Base-by-base conservation (phyloP, 2,329 filamentous ascomycete species). In the Tolypocladium capitatum region DNA sequence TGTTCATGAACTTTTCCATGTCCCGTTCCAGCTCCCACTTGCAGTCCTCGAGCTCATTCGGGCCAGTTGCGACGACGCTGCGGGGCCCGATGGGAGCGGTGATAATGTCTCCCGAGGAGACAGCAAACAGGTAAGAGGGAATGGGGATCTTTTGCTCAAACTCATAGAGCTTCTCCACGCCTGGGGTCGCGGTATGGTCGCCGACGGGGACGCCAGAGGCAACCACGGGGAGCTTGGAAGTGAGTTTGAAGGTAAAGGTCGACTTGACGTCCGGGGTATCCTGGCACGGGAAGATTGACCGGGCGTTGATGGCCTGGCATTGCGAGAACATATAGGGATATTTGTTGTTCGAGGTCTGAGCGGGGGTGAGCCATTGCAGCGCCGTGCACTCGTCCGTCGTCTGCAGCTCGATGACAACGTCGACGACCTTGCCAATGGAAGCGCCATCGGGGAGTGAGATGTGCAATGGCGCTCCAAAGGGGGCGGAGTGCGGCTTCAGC, bases 321-420 rank as follows among this genome's bases (percentile, higher is more conserved):
- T 97, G 92, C 41, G 87, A 94, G 71, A 97, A 97, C 82, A 97
- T 91, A 68, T 96, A 97, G 1, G 91, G 91, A 56, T 94, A 85
- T 67, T 89, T 92, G 71, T 89, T 90, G 76, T 94, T 96, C 49
- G 86, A 88, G 1, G 92, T 97, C 70, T 97, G 92, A 31, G 84
- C 84, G 2, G 89, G 88, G 0, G 86, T 90, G 65, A 98, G 76
- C 91, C 92, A 98, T 68, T 97, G 91, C 52, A 98, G 73, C 10
- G 91, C 91, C 11, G 90, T 94, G 66, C 91, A 96, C 58, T 86
- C 78, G 46, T 84, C 77, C 1, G 92, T 97, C 5, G 92, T 97
- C 56, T 85, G 75, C 30, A 96, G 66, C 24, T 76, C 71, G 52
- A 94, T 86, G 63, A 80, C 67, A 18, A 83, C 58, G 54, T 71